Percentiles rank a stretch among this genome's conserved stretches.
Conservation (phyloP, 495 filamentous ascomycete species). For the Tuber borchii region DNA sequence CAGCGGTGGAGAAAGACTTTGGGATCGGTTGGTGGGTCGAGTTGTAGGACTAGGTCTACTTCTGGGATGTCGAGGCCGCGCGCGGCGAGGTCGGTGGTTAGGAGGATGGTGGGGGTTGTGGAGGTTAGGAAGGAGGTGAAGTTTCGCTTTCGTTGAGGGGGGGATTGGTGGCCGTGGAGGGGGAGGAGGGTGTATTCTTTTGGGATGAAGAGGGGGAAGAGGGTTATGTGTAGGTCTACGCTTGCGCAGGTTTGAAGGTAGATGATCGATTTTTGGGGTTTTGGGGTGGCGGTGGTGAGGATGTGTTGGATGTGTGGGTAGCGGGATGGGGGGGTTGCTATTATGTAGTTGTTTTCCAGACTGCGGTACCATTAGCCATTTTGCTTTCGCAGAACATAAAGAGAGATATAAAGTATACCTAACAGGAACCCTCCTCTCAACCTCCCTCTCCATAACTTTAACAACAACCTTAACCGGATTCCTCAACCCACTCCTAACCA, state of each 20-base stretch:
- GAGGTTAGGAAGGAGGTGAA: constrained; percentile 68
- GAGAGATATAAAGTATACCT: constrained; percentile 43
- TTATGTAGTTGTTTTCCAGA: constrained; percentile 84
- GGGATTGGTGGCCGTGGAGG: constrained; percentile 81
- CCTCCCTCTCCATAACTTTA: constrained; percentile 65
- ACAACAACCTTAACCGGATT: constrained; percentile 92
- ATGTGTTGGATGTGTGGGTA: constrained; percentile 56
- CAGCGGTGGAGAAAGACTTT: constrained; percentile 94
- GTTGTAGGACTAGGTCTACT: constrained; percentile 86
- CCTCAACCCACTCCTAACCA: constrained; percentile 83
- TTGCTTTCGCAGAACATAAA: background rate
- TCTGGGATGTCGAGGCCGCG: constrained; percentile 89
- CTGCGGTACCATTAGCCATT: constrained; percentile 33
- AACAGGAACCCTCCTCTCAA: constrained; percentile 82
- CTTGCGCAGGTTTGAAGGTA: constrained; percentile 91
- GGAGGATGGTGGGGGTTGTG: constrained; percentile 62
- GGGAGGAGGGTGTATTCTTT: constrained; percentile 62
- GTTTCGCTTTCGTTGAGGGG: constrained; percentile 32
- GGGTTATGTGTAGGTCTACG: constrained; percentile 83
- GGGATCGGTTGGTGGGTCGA: constrained; percentile 85
- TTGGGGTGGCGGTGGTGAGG: constrained; percentile 50
- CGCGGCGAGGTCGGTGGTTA: constrained; percentile 63
- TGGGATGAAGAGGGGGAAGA: constrained; percentile 61
- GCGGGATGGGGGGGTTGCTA: constrained; percentile 55
- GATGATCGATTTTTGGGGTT: constrained; percentile 78